Percentiles rank a stretch among this genome's conserved stretches.
phyloP scores from a whole-genome alignment of 2,329 filamentous ascomycete species.

The Epichloe aotearoae region DNA sequence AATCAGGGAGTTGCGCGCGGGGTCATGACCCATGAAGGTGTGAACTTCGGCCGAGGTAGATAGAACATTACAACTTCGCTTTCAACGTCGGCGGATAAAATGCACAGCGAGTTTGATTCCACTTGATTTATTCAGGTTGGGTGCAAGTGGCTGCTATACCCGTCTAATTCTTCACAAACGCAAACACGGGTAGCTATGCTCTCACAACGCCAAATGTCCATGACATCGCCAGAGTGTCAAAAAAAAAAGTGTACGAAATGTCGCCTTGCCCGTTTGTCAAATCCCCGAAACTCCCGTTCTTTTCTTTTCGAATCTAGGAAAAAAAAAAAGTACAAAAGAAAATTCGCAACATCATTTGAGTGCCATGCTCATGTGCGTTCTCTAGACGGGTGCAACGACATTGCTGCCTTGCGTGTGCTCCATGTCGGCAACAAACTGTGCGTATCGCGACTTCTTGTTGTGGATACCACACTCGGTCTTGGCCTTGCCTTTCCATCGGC shows the following conservation, averaged over 20 bases:
- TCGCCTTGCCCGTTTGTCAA: neutral
- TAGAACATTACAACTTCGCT: no score
- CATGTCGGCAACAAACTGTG: conserved; percentile 65
- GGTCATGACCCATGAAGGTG: neutral
- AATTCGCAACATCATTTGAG: neutral
- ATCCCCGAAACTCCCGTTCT: neutral
- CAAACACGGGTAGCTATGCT: neutral
- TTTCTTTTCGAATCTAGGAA: neutral
- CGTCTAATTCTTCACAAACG: neutral
- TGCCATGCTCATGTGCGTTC: conserved; percentile 1
- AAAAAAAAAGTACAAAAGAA: neutral
- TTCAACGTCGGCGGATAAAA: conserved; percentile 1
- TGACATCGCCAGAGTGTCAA: neutral
- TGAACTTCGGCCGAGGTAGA: no score
- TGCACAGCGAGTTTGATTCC: neutral
- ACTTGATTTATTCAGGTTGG: neutral
- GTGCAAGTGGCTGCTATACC: neutral
- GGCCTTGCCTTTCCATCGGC: conserved; percentile 87
- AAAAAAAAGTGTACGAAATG: neutral
- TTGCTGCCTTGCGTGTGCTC: conserved; percentile 49
- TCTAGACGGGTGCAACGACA: conserved; percentile 15
- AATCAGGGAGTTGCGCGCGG: conserved; percentile 11
- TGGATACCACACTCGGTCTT: conserved; percentile 99
- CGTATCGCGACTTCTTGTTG: conserved; percentile 91
- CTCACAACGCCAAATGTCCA: neutral